These are phyloP conservation scores for Funneliformis caledonium DNA, from an alignment of 371 early-diverging fungal species.

Conservation along the genomic window DNA sequence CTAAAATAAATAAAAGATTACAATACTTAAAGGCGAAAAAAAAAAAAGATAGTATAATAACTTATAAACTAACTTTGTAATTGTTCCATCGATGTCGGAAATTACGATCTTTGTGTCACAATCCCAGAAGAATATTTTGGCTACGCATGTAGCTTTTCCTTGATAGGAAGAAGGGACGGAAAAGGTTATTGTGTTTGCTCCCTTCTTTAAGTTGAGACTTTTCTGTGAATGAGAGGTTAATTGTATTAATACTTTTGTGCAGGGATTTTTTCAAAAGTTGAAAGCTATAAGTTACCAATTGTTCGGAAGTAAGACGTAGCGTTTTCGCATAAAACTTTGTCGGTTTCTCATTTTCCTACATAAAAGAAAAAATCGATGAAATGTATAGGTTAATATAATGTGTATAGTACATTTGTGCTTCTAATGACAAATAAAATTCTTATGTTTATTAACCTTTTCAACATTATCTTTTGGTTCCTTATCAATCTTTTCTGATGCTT, in stretches of 20 bases:
- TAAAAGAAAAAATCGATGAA: not conserved
- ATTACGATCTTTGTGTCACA: slow-evolving; percentile 90
- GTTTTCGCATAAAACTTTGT: slow-evolving; percentile 78
- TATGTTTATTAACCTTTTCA: not conserved
- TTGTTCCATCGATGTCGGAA: slow-evolving; percentile 99
- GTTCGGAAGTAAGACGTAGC: slow-evolving; percentile 89
- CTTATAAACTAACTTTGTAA: slow-evolving; percentile 80
- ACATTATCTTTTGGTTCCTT: slow-evolving; percentile 22
- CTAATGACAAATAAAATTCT: not conserved
- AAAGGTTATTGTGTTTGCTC: slow-evolving; percentile 91
- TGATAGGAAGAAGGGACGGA: slow-evolving; percentile 79
- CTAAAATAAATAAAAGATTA: slow-evolving; percentile 88
- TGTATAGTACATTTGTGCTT: not conserved
- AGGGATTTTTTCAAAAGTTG: not conserved
- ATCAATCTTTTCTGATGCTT: slow-evolving; percentile 31
- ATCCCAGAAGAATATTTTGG: slow-evolving; percentile 92
- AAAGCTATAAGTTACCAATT: slow-evolving; percentile 57
- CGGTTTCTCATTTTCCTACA: not conserved
- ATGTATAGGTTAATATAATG: not conserved
- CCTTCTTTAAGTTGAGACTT: slow-evolving; percentile 80
- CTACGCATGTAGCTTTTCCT: slow-evolving; percentile 77
- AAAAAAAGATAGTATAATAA: not conserved
- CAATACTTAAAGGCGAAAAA: slow-evolving; percentile 57
- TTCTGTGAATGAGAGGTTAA: slow-evolving; percentile 47
- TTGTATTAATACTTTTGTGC: not conserved